These are phyloP conservation scores for Porogramme epimiltina DNA, from an alignment of 1,284 basidiomycete genomes.

Conservation along the genomic window DNA sequence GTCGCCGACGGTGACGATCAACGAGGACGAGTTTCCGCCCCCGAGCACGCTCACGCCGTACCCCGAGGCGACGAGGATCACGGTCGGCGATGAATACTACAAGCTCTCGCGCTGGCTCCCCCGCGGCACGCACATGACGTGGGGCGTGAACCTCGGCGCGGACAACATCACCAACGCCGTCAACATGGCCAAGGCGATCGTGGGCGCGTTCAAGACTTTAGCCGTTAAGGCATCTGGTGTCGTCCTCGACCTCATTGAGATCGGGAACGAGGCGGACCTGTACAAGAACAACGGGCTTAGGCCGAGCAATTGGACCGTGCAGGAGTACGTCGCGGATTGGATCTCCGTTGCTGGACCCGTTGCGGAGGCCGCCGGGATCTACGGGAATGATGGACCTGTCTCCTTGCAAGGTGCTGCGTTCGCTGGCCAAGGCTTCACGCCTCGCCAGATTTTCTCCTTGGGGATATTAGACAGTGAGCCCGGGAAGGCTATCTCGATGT, in stretches of 20 bases:
- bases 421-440: slow-evolving; percentile 57
- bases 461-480: slow-evolving; percentile 35
- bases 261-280: slow-evolving; percentile 61
- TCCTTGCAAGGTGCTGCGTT: slow-evolving; percentile 58
- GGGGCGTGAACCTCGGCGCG: slow-evolving; percentile 64
- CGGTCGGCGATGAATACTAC: slow-evolving; percentile 61
- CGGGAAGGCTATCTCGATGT: slow-evolving; percentile 36
- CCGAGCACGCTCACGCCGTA: slow-evolving; percentile 52
- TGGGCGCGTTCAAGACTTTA: slow-evolving; percentile 48
- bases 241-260: slow-evolving; percentile 20
- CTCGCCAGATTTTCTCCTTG: slow-evolving; percentile 46
- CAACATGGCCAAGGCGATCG: slow-evolving; percentile 57
- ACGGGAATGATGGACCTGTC: slow-evolving; percentile 32
- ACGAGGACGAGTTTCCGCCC: slow-evolving; percentile 50
- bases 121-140: slow-evolving; percentile 56
- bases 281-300: slow-evolving; percentile 54
- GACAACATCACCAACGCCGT: slow-evolving; percentile 58
- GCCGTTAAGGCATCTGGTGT: slow-evolving; percentile 47
- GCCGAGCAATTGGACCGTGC: slow-evolving; percentile 43
- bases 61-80: slow-evolving; percentile 59
- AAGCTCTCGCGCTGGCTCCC: slow-evolving; percentile 55
- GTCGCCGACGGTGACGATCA: slow-evolving; percentile 50
- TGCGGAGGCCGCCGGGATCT: slow-evolving; percentile 31
- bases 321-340: slow-evolving; percentile 57
- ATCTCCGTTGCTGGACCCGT: slow-evolving; percentile 31